phyloP scores from a whole-genome alignment of 441 rosid species.

The Biscutella auriculata region DNA sequence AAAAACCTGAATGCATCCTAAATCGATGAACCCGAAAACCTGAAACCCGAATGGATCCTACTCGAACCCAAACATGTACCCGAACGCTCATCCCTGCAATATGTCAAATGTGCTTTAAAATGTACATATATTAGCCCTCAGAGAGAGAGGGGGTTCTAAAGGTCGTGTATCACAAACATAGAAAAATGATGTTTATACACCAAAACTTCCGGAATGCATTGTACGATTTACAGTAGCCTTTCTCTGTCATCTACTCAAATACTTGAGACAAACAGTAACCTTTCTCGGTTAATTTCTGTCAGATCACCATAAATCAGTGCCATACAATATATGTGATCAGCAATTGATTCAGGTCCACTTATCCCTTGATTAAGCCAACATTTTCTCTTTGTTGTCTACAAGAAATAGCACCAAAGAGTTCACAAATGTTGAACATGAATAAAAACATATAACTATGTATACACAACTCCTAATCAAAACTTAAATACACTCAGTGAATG shows the following conservation, averaged over 20 bases:
- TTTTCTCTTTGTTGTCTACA: constrained; percentile 58
- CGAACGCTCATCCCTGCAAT: no score
- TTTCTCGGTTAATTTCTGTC: constrained; percentile 49
- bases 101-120: neutral
- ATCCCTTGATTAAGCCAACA: constrained; percentile 72
- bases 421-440: neutral
- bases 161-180: neutral
- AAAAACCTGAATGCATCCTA: no score
- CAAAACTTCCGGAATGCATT: neutral
- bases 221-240: neutral
- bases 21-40: no score
- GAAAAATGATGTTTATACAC: neutral
- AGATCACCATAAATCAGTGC: constrained; percentile 49
- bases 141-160: neutral
- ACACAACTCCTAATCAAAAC: neutral
- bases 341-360: constrained; percentile 54
- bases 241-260: neutral
- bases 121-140: neutral
- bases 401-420: neutral
- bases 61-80: no score
- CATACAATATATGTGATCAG: constrained; percentile 75
- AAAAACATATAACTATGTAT: neutral
- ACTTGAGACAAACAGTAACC: constrained; percentile 23
- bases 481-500: neutral
- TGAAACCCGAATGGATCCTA: no score